These are phyloP conservation scores for Hygrocybe punicea DNA, from an alignment of 768 basidiomycete species.

Conservation along the genomic window DNA sequence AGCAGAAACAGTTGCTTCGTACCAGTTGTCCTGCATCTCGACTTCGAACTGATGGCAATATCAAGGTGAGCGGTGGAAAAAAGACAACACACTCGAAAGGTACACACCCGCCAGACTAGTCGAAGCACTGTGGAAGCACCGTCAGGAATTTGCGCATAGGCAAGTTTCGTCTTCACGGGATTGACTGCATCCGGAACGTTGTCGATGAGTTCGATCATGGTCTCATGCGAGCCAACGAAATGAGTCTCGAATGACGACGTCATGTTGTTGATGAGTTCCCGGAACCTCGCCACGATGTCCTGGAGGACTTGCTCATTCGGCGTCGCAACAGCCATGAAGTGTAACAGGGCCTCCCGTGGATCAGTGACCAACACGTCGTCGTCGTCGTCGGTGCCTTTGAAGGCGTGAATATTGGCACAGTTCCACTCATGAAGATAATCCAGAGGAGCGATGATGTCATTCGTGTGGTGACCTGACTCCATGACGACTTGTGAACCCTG, in stretches of 20 bases:
- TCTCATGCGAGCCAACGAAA: constrained; percentile 2
- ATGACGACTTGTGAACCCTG: constrained; percentile 38
- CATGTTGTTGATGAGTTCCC: constrained; percentile 53
- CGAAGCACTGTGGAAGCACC: constrained; percentile 57
- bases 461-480: constrained; percentile 14
- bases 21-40: constrained; percentile 95
- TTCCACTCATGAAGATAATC: constrained; percentile 52
- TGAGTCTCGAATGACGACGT: constrained; percentile 29
- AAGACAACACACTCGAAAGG: neutral
- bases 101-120: constrained; percentile 75
- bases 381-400: constrained; percentile 29
- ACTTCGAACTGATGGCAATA: constrained; percentile 66
- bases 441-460: constrained; percentile 31
- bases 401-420: constrained; percentile 49
- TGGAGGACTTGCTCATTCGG: constrained; percentile 46
- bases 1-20: constrained; percentile 82
- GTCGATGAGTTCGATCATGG: constrained; percentile 30
- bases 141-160: constrained; percentile 78
- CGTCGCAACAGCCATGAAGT: constrained; percentile 77
- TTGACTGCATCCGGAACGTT: constrained; percentile 74
- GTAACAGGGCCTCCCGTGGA: constrained; percentile 58
- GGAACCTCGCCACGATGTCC: constrained; percentile 50
- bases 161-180: constrained; percentile 76
- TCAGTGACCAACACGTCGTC: constrained; percentile 34
- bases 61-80: constrained; percentile 8